These are phyloP conservation scores for Sporothrix variecibatus DNA, from an alignment of 2,329 filamentous ascomycete genomes.

Conservation along the genomic window DNA sequence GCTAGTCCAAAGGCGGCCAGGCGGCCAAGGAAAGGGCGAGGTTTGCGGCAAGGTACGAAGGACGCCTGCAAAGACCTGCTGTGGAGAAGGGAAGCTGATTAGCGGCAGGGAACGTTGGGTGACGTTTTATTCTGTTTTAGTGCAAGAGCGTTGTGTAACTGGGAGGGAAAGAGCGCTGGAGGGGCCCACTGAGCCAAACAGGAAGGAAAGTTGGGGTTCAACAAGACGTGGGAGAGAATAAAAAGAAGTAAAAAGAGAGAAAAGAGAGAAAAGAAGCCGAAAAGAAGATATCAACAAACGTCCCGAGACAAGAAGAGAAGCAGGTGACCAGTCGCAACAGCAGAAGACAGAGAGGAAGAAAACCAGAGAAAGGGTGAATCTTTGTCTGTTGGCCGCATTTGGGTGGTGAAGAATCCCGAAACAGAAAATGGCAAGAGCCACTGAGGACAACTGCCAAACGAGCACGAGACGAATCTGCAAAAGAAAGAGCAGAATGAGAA, in stretches of 20 bases:
- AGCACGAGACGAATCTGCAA: background rate
- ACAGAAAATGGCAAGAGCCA: background rate
- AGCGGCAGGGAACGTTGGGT: constrained; percentile 18
- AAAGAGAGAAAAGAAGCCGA: background rate
- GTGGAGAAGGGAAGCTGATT: constrained; percentile 17
- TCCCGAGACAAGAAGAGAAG: background rate
- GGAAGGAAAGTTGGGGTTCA: background rate
- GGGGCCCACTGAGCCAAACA: background rate
- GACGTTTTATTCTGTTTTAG: background rate
- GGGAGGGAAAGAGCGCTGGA: background rate
- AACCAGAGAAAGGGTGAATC: background rate
- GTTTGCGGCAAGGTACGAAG: background rate
- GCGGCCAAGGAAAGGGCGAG: constrained; percentile 9
- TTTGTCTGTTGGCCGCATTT: background rate
- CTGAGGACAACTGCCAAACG: too few species aligned
- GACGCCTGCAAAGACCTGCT: background rate
- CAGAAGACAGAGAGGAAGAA: background rate
- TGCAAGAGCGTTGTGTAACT: background rate
- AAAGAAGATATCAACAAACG: background rate
- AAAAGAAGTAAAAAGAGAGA: background rate
- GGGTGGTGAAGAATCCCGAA: background rate
- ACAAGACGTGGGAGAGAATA: background rate
- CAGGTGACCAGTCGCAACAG: background rate
- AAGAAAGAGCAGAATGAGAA: background rate
- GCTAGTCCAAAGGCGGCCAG: constrained; percentile 26